A percentile compares a stretch with the other conserved stretches of the same genome.
phyloP scores from a whole-genome alignment of 169 alveolate genomes.

The Plasmodium berghei region DNA sequence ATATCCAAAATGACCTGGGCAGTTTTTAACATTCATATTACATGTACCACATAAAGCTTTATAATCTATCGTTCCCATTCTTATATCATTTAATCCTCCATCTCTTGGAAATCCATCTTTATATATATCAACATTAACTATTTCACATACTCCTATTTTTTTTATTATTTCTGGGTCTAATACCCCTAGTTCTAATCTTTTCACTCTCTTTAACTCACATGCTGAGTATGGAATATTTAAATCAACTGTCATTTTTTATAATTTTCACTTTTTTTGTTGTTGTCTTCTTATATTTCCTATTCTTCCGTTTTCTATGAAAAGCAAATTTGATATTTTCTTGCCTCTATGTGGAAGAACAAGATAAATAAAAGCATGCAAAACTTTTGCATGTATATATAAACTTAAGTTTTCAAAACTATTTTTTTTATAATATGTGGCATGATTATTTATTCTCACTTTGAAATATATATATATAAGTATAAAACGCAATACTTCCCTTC shows the following conservation, averaged over 20 bases:
- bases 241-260: conserved; percentile 80
- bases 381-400: background rate
- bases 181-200: conserved; percentile 90
- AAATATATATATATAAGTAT: no score
- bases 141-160: conserved; percentile 92
- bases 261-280: background rate
- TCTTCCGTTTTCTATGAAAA: no score
- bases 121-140: conserved; percentile 91
- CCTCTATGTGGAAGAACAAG: no score
- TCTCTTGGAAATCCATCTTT: conserved; percentile 93
- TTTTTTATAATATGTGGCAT: background rate
- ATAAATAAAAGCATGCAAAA: background rate
- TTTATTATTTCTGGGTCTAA: conserved; percentile 89
- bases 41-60: conserved; percentile 95
- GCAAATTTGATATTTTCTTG: no score
- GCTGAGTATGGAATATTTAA: conserved; percentile 89
- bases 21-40: conserved; percentile 94
- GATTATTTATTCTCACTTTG: no score
- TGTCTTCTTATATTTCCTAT: background rate
- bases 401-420: background rate
- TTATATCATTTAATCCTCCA: conserved; percentile 95
- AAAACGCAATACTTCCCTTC: background rate
- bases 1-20: conserved; percentile 99
- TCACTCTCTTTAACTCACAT: conserved; percentile 89
- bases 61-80: conserved; percentile 98